Evolutionary conservation across 805 yeast genomes (phyloP), one percentile per base, ranked within the genome.

Genomic region (Ogataea nakhonphanomensis): DNA sequence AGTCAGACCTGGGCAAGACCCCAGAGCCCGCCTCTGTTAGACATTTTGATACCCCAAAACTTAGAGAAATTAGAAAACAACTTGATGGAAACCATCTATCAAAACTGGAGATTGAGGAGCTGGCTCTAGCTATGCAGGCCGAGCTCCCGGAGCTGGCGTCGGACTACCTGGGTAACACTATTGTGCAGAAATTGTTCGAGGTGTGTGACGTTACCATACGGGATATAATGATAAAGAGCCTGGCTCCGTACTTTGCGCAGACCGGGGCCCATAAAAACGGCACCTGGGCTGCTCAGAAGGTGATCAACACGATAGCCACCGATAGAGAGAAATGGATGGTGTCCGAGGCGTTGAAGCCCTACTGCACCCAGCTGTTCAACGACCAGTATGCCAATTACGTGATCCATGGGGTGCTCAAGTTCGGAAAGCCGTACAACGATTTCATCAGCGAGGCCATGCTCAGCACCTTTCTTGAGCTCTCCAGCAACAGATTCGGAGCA

Each of bases 261-360:
- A 83, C 91, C 71, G 93, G 97, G 53, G 82, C 88, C 41, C 99
- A 93, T 66, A 93, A 93, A 58, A 93, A 93, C 61, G 99, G 99
- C 46, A 93, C 99, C 5, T 93, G 99, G 99, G 98, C 97, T 2
- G 95, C 96, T 17, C 99, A 93, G 63, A 93, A 91, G 63, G 82
- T 93, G 62, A 89, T 93, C 51, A 84, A 80, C 49, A 80, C 81
- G 32, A 83, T 88, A 4, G 51, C 54, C 12, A 64, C 72, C 47
- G 79, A 72, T 31, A 72, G 76, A 35, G 86, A 80, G 53, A 82
- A 78, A 60, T 65, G 71, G 51, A 59, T 84, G 35, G 84, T 93
- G 31, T 79, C 82, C 7, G 68, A 75, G 20, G 76, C 88, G 29
- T 72, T 93, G 47, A 76, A 78, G 44, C 93, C 95, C 1, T 89